Evolutionary conservation across 2,329 filamentous ascomycete species (phyloP).

Genomic region (Talaromyces sp.): DNA sequence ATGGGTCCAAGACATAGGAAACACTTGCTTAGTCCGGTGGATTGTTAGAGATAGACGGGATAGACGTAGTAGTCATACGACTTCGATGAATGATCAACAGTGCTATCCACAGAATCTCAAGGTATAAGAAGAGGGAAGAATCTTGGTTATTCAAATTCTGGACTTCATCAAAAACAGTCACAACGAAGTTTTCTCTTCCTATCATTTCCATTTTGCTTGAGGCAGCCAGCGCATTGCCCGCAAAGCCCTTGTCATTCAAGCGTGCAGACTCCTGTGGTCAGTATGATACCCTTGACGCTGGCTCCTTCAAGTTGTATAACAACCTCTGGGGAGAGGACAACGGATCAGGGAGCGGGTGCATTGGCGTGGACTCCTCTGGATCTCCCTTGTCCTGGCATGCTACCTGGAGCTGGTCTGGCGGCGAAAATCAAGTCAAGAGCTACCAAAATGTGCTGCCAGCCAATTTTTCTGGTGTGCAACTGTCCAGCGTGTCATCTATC

Average conservation of each 20-base stretch:
- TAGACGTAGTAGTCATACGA: neutral
- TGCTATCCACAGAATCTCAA: neutral
- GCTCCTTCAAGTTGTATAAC: conserved; percentile 46
- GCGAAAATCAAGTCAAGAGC: conserved; percentile 39
- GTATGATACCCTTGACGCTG: conserved; percentile 26
- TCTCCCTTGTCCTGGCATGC: conserved; percentile 39
- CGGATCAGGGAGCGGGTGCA: conserved; percentile 40
- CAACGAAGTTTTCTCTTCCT: neutral
- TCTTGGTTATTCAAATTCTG: neutral
- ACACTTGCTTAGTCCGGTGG: neutral
- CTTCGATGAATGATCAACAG: neutral
- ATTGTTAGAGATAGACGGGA: neutral
- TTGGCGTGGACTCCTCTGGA: conserved; percentile 32
- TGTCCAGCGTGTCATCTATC: conserved; percentile 27
- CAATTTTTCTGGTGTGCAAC: neutral
- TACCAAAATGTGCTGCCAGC: conserved; percentile 36
- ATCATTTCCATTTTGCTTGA: neutral
- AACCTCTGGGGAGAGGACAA: conserved; percentile 47
- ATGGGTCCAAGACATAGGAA: neutral
- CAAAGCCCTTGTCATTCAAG: neutral
- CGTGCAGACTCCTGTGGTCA: conserved; percentile 32
- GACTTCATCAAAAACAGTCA: neutral
- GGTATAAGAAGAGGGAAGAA: neutral
- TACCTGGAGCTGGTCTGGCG: conserved; percentile 42
- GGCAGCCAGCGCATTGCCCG: neutral